phyloP scores from a whole-genome alignment of 805 yeast genomes.

The Teunomyces aglyptinius region DNA sequence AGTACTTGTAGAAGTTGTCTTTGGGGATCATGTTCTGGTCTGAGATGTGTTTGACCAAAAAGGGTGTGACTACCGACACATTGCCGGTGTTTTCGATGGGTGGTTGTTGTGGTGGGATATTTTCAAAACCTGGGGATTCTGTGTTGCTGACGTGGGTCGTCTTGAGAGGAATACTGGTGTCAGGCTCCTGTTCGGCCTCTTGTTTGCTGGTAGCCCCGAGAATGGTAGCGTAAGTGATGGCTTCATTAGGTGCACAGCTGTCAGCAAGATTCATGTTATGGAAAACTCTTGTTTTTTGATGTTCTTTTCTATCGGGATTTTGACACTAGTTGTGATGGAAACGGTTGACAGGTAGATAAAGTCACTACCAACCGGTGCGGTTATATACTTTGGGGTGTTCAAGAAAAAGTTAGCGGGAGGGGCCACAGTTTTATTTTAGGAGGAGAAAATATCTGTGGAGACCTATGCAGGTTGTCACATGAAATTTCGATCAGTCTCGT shows the following conservation, averaged over 20 bases:
- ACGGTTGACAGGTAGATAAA: background rate
- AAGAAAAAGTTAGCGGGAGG: background rate
- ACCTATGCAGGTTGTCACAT: background rate
- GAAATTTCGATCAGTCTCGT: background rate
- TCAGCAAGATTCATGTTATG: conserved; percentile 11
- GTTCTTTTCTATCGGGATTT: background rate
- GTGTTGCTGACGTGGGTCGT: conserved; percentile 5
- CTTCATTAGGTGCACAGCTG: conserved; percentile 9
- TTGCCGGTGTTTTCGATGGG: conserved; percentile 10
- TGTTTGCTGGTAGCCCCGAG: conserved; percentile 5
- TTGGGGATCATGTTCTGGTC: conserved; percentile 43
- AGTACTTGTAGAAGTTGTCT: conserved; percentile 64
- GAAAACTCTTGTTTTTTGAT: background rate
- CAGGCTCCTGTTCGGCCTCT: background rate
- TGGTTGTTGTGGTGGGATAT: conserved; percentile 2
- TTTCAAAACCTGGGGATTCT: conserved; percentile 1
- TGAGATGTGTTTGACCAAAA: conserved; percentile 38
- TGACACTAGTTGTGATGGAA: background rate
- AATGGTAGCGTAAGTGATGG: conserved; percentile 3
- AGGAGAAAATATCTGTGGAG: background rate
- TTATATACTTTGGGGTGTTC: background rate
- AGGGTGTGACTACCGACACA: conserved; percentile 38
- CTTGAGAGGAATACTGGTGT: conserved; percentile 1
- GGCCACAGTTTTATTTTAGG: conserved; percentile 6
- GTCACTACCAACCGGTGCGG: background rate